phyloP scores from a whole-genome alignment of 108 stramenopile genomes.

The Skeletonema potamos region DNA sequence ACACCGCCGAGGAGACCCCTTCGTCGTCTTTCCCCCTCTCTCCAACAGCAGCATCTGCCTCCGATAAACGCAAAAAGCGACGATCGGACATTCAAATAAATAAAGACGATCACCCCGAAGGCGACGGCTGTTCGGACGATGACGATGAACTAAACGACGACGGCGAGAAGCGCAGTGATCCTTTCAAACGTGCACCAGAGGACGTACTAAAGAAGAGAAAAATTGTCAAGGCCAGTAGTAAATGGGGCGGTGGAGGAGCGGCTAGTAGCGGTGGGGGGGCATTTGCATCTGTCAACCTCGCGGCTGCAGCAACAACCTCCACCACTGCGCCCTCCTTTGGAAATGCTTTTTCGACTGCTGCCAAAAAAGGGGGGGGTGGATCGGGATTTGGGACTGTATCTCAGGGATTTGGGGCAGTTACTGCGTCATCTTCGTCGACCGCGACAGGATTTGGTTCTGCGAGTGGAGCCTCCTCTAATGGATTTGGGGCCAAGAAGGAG shows the following conservation, averaged over 20 bases:
- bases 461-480: not conserved
- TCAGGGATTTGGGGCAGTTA: conserved; percentile 24
- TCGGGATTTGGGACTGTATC: conserved; percentile 19
- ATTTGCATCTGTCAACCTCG: conserved; percentile 27
- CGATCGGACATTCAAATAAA: conserved; percentile 35
- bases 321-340: conserved; percentile 25
- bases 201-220: conserved; percentile 31
- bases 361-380: conserved; percentile 13
- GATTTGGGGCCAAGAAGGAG: conserved; percentile 2
- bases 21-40: not conserved
- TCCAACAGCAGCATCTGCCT: not conserved
- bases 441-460: not conserved
- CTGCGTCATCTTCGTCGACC: not conserved
- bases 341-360: not conserved
- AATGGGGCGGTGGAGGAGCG: conserved; percentile 13
- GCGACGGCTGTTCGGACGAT: conserved; percentile 6
- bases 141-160: conserved; percentile 36
- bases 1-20: not conserved
- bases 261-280: not conserved
- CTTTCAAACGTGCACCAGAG: conserved; percentile 33
- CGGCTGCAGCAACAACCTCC: not conserved
- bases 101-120: conserved; percentile 29
- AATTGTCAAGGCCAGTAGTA: conserved; percentile 29
- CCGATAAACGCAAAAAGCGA: conserved; percentile 18
- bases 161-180: conserved; percentile 42